Evolutionary conservation across 1,284 basidiomycete genomes (phyloP).

Genomic region (Boletus sp.): DNA sequence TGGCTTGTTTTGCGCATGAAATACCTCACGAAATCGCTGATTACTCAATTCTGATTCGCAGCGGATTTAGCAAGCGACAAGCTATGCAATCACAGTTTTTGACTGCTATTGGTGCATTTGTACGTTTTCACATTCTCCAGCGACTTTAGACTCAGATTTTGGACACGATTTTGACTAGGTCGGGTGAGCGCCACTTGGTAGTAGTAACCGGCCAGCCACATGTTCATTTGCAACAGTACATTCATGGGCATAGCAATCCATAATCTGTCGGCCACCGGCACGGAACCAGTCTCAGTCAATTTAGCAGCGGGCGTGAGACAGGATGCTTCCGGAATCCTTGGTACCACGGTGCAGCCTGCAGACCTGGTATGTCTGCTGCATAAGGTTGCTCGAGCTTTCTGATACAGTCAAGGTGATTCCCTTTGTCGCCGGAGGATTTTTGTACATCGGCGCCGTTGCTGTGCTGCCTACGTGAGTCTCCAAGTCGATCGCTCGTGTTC

Average conservation of each 20-base stretch:
- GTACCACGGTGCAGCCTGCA: slow-evolving; percentile 71
- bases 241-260: slow-evolving; percentile 88
- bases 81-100: slow-evolving; percentile 90
- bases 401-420: slow-evolving; percentile 64
- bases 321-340: slow-evolving; percentile 69
- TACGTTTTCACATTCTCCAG: slow-evolving; percentile 33
- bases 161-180: slow-evolving; percentile 38
- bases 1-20: slow-evolving; percentile 89
- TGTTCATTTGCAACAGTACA: slow-evolving; percentile 46
- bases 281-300: slow-evolving; percentile 44
- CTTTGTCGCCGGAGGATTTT: slow-evolving; percentile 88
- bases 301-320: slow-evolving; percentile 69
- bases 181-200: slow-evolving; percentile 41
- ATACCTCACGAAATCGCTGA: slow-evolving; percentile 91
- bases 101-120: slow-evolving; percentile 85
- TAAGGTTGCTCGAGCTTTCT: slow-evolving; percentile 11
- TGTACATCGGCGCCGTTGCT: slow-evolving; percentile 88
- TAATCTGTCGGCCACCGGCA: slow-evolving; percentile 53
- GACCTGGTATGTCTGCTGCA: slow-evolving; percentile 63
- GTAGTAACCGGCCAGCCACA: neutral
- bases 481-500: slow-evolving; percentile 8
- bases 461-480: slow-evolving; percentile 78
- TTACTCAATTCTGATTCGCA: slow-evolving; percentile 84
- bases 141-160: slow-evolving; percentile 6
- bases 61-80: slow-evolving; percentile 83